phyloP scores from a whole-genome alignment of 2,329 filamentous ascomycete species.

The Magnaporthiopsis rhizophila region DNA sequence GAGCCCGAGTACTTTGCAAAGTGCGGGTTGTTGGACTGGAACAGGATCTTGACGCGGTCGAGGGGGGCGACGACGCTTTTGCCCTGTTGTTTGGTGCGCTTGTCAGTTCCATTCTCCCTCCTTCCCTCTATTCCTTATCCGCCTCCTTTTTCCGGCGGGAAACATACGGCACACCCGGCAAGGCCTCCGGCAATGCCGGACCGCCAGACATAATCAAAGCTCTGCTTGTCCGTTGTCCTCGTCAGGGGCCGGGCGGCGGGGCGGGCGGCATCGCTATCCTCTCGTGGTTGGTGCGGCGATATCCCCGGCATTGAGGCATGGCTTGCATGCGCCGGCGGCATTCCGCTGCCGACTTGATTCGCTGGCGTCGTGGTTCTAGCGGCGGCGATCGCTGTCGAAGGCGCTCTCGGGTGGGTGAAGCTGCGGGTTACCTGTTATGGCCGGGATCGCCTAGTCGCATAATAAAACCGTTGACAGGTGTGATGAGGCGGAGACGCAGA shows the following conservation, averaged over 20 bases:
- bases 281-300: slow-evolving; percentile 30
- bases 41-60: slow-evolving; percentile 96
- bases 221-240: slow-evolving; percentile 58
- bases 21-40: slow-evolving; percentile 89
- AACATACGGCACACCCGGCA: slow-evolving; percentile 79
- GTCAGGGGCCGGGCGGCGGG: slow-evolving; percentile 43
- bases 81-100: slow-evolving; percentile 45
- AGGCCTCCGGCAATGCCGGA: slow-evolving; percentile 82
- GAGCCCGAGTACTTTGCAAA: slow-evolving; percentile 89
- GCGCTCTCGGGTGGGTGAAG: not conserved
- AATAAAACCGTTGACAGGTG: not conserved
- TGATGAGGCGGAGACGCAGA: not conserved
- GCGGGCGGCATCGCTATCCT: slow-evolving; percentile 22
- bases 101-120: slow-evolving; percentile 12
- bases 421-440: not conserved
- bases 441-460: not conserved
- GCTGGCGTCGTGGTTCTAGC: slow-evolving; percentile 7
- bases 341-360: slow-evolving; percentile 28
- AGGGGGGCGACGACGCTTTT: slow-evolving; percentile 95
- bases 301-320: slow-evolving; percentile 52
- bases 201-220: slow-evolving; percentile 73
- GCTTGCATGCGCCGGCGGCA: slow-evolving; percentile 47
- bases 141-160: too few species aligned
- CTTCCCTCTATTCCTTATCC: not conserved
- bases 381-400: not conserved